Evolutionary conservation across 2,329 filamentous ascomycete species (phyloP).

Genomic region (Pseudogymnoascus sp.): DNA sequence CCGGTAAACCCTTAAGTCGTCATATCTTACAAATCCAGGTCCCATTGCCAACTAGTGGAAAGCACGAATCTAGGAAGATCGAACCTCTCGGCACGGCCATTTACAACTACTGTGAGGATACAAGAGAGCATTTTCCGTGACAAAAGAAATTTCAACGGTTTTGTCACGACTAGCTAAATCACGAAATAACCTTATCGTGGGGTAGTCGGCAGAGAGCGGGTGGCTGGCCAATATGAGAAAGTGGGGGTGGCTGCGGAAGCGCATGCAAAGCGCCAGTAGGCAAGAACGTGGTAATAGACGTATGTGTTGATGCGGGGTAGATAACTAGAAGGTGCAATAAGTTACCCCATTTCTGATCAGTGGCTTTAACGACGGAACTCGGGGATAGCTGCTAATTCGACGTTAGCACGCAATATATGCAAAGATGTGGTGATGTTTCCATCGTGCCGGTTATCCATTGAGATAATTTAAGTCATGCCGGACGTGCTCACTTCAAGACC

Average conservation of each 20-base stretch:
- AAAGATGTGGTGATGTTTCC: not conserved
- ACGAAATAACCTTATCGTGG: not conserved
- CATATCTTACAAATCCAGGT: not conserved
- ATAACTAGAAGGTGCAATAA: not conserved
- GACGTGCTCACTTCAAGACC: not conserved
- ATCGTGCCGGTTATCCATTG: constrained; percentile 9
- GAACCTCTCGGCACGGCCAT: not conserved
- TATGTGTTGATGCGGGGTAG: not conserved
- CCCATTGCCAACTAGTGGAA: not conserved
- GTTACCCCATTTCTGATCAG: not conserved
- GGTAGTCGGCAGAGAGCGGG: not conserved
- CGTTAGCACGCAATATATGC: constrained; percentile 11
- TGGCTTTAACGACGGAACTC: not conserved
- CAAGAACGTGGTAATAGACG: not conserved
- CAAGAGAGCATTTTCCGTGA: not conserved
- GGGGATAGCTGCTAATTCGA: not conserved
- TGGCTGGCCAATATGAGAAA: not conserved
- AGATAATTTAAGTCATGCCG: constrained; percentile 2
- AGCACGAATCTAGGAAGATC: not conserved
- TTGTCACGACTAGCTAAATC: not conserved
- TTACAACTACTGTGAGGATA: not conserved
- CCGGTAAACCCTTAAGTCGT: not conserved
- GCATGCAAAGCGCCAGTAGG: not conserved
- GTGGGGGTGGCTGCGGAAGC: not conserved
- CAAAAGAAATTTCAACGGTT: not conserved